These are phyloP conservation scores for Syncephalastrum racemosum DNA, from an alignment of 371 early-diverging fungal species.

Conservation along the genomic window DNA sequence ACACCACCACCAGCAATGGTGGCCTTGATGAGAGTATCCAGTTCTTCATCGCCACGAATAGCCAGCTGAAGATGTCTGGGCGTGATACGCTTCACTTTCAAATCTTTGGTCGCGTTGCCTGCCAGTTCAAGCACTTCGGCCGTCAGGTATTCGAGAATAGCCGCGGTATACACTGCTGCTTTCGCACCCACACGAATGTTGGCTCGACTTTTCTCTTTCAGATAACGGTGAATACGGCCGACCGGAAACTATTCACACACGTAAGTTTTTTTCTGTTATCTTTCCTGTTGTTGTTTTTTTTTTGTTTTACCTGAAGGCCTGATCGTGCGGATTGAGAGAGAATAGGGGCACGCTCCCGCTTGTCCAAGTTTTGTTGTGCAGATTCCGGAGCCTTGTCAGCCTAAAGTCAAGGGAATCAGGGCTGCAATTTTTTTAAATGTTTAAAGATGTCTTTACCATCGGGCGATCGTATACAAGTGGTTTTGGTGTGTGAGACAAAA, in stretches of 20 bases:
- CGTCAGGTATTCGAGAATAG: slow-evolving; percentile 88
- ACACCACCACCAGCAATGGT: slow-evolving; percentile 93
- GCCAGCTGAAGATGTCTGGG: slow-evolving; percentile 90
- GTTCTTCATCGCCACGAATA: slow-evolving; percentile 90
- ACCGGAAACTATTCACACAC: slow-evolving; percentile 67
- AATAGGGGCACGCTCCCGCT: slow-evolving; percentile 53
- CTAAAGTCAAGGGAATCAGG: slow-evolving; percentile 13
- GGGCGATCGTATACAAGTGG: too few species aligned
- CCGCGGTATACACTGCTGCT: slow-evolving; percentile 90
- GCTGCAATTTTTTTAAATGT: too few species aligned
- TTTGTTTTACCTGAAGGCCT: slow-evolving; percentile 59
- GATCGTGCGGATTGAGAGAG: slow-evolving; percentile 67
- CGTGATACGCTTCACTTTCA: slow-evolving; percentile 88
- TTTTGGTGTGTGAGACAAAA: too few species aligned
- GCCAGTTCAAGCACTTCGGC: slow-evolving; percentile 92
- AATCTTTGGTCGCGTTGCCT: slow-evolving; percentile 89
- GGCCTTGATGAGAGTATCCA: slow-evolving; percentile 84
- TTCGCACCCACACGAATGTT: slow-evolving; percentile 87
- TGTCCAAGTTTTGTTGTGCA: slow-evolving; percentile 22
- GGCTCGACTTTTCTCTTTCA: slow-evolving; percentile 76
- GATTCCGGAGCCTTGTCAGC: slow-evolving; percentile 44
- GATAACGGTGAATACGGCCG: slow-evolving; percentile 89
- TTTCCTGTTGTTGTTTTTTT: slow-evolving; percentile 6
- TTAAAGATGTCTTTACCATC: too few species aligned
- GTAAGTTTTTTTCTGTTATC: background rate